Evolutionary conservation across 1,284 basidiomycete species (phyloP), one percentile per base, ranked within the genome.

Genomic region (Boletus mariae): DNA sequence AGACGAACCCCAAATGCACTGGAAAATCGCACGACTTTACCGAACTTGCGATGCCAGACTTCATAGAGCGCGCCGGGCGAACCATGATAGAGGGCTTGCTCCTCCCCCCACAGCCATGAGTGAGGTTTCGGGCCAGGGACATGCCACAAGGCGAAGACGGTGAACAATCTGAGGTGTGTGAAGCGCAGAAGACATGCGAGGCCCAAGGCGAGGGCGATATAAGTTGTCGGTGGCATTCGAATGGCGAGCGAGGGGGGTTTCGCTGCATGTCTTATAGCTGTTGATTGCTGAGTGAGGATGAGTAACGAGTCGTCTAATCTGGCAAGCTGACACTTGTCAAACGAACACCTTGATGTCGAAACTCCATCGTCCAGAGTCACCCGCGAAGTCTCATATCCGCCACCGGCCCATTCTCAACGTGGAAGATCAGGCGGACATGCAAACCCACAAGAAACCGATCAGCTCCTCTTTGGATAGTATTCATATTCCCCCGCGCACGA

Each of bases 381-480:
- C 61, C 11, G 49, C 63, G 52, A 63, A 62, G 55, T 17, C 64
- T 51, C 61, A 56, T 51, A 53, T 56, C 49, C 61, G 61, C 63
- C 70, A 63, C 57, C 60, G 62, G 55, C 50, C 63, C 26, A 68
- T 54, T 49, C 40, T 55, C 53, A 63, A 61, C 67, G 60, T 57
- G 43, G 72, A 69, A 66, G 67, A 61, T 38, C 58, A 64, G 48
- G 48, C 63, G 66, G 74, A 70, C 66, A 78, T 78, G 78, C 56
- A 44, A 11, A 12, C 51, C 10, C 48, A 57, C 54, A 54, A 65
- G 49, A 67, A 66, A 58, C 70, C 67, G 6, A 45, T 71, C 40
- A 65, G 73, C 12, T 78, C 80, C 34, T 86, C 86, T 29, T 68
- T 89, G 53, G 80, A 84, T 60, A 82, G 79, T 62, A 83, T 86